These are phyloP conservation scores for Plantago major DNA, from an alignment of 257 asterid genomes.

Conservation along the genomic window DNA sequence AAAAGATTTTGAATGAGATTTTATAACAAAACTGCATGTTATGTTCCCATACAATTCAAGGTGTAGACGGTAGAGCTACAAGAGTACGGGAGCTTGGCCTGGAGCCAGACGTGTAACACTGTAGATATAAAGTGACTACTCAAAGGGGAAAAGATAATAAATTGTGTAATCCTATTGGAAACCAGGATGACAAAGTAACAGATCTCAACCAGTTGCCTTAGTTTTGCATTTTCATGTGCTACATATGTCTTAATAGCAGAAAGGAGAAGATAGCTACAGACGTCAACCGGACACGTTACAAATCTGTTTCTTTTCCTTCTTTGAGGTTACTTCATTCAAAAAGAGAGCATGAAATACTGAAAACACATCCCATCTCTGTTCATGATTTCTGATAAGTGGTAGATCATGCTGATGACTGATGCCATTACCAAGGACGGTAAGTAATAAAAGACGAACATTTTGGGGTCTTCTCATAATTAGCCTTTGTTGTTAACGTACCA, in stretches of 20 bases:
- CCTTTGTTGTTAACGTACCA: conserved; percentile 2
- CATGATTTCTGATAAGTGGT: too few relatives aligned
- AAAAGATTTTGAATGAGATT: conserved; percentile 21
- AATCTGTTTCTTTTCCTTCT: neutral
- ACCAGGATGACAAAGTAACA: too few relatives aligned
- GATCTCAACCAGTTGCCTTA: neutral
- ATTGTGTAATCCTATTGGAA: neutral
- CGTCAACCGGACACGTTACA: too few relatives aligned
- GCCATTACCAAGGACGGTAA: neutral
- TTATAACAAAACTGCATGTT: conserved; percentile 2
- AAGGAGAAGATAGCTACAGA: too few relatives aligned
- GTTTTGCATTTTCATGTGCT: neutral
- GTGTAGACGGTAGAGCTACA: neutral
- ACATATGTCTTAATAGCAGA: neutral
- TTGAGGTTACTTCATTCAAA: conserved; percentile 5
- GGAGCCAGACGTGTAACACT: conserved; percentile 3
- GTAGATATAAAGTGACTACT: neutral
- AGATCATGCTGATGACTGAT: neutral
- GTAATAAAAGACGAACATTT: neutral
- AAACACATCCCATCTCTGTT: too few relatives aligned
- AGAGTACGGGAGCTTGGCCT: conserved; percentile 7
- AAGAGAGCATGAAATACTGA: neutral
- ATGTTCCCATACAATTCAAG: neutral
- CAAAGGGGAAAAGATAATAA: conserved; percentile 7
- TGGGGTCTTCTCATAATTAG: neutral